Base-by-base conservation (phyloP, 176 grass and related monocot species). In the Zizania latifolia region DNA sequence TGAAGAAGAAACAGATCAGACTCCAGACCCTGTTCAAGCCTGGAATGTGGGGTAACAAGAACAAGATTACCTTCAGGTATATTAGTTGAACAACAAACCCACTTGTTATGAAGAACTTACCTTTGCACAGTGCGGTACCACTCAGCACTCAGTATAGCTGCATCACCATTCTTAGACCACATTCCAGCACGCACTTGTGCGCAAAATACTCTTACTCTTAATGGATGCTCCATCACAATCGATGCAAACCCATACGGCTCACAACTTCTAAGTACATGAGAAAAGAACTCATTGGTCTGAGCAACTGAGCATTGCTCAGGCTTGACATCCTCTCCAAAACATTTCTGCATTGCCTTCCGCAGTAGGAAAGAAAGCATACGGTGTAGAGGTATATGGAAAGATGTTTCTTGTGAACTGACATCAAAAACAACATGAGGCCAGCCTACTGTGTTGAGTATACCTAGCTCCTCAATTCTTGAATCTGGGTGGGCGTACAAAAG, bases 121-220 rank as follows among this genome's bases (percentile, higher is more conserved):
- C 92, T 88, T 89, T 90, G 96, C 58, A 92, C 92, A 63, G 85
- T 79, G 50, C 87, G 89, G 82, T 99, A 99, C 77, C 87, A 95
- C 65, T 99, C 96, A 37, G 87, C 72, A 40, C 85, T 88, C 65
- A 92, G 54, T 84, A 92, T 86, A 62, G 92, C 87, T 77, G 92
- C 82, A 86, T 99, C 96, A 40, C 92, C 96, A 80, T 93, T 99
- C 87, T 92, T 99, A 26, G 92, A 86, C 96, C 96, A 99, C 96
- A 95, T 95, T 76, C 92, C 96, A 78, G 96, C 87, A 62, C 87
- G 87, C 65, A 99, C 92, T 92, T 99, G 96, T 62, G 89, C 89
- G 16, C 92, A 99, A 72, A 95, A 95, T 70, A 99, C 96, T 58
- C 92, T 92, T 59, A 99, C 78, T 72, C 86, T 85, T 81, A 99